Conservation (phyloP, 106 monocot species). For the Platanthera zijinensis region DNA sequence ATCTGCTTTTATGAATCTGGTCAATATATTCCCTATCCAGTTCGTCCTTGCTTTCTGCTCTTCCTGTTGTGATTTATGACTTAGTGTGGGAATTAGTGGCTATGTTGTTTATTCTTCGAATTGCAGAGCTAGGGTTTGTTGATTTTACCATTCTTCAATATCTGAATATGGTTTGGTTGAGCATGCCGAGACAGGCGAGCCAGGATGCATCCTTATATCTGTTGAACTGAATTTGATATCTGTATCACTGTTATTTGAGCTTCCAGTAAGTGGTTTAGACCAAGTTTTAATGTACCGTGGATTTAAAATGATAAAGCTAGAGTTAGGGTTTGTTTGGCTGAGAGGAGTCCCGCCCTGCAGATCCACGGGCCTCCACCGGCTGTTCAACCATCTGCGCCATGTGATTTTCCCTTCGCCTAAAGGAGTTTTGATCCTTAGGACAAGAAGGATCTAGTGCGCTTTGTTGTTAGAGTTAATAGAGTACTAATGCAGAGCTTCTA, state of each 20-base stretch:
- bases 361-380: too few species aligned
- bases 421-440: not conserved
- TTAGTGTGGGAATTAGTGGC: not conserved
- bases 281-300: not conserved
- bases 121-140: not conserved
- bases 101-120: not conserved
- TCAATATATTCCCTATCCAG: not conserved
- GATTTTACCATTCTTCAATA: not conserved
- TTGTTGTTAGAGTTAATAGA: not conserved
- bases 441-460: not conserved
- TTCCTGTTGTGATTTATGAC: not conserved
- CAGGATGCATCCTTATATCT: too few species aligned
- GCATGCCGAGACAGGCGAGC: too few species aligned
- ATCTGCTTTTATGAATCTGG: not conserved
- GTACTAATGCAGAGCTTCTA: not conserved
- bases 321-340: not conserved
- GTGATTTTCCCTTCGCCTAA: too few species aligned
- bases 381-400: too few species aligned
- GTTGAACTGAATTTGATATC: too few species aligned
- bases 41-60: not conserved
- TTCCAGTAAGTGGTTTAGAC: not conserved
- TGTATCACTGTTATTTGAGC: not conserved
- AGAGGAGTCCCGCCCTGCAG: too few species aligned
- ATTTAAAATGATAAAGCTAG: not conserved
- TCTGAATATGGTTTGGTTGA: not conserved